Base-by-base conservation (phyloP, 2,329 filamentous ascomycete genomes). In the Clathrospora elynae region DNA sequence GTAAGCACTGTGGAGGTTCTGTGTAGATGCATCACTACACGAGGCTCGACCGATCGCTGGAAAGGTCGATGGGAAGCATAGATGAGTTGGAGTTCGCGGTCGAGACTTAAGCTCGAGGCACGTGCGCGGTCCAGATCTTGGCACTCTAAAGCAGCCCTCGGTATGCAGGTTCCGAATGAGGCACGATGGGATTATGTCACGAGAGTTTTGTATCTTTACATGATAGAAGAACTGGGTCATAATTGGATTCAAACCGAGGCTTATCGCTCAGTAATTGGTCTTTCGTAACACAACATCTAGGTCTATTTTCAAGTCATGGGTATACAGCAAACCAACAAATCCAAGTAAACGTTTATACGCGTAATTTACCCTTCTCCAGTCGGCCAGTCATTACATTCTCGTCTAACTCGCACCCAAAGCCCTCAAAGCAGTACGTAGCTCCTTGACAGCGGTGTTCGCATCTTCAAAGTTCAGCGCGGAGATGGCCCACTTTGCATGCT, bases 391-490 rank as follows among this genome's bases (percentile, higher is more conserved):
- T 31, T n/a, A 45, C 17, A 16, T 26, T 24, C 31, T 20, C 41
- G 39, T 25, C 44, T 53, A 85, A 24, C 73, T 73, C 9, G 83
- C 86, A 2, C 89, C 89, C 34, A 96, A 72, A 12, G 77, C 73
- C 42, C 80, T 75, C 50, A 99, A 72, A 3, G 93, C 93, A 46
- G 82, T 83, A 37, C 82, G 82, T 49, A 99, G 70, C 65, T 99
- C 91, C 61, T 85, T 85, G 4, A 97, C 85, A 0, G 93, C 93
- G 0, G 93, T 99, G 1, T 85, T 78, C 2, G 95, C 87, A 67
- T 99, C 93, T 57, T 99, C 93, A 70, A 99, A 99, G 61, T 96
- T 96, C 33, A 99, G 74, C 0, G 93, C 93, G 8, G 91, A 96
- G 28, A 97, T 95, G 0, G 93, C 93, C 89, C 90, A 99, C 61